Conservation (phyloP, 2,329 filamentous ascomycete genomes). For the Dactylellina haptotyla region DNA sequence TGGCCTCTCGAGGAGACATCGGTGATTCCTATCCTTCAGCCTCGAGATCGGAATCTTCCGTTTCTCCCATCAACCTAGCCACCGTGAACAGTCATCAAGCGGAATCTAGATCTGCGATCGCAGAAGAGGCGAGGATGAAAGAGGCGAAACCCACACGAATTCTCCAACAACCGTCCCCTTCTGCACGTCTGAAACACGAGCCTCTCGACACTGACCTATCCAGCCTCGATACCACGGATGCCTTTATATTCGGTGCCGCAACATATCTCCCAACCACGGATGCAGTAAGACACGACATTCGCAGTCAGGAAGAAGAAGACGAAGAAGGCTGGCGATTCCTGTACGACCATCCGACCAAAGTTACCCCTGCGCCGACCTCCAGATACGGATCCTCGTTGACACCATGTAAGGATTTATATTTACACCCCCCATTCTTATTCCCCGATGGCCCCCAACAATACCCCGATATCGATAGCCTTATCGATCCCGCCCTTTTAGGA, state of each 20-base stretch:
- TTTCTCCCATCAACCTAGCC: too few relatives aligned
- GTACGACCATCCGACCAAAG: too few relatives aligned
- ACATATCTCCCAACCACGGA: neutral
- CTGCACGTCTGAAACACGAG: neutral
- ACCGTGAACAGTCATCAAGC: too few relatives aligned
- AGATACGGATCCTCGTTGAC: too few relatives aligned
- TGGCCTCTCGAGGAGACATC: too few relatives aligned
- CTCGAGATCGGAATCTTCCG: too few relatives aligned
- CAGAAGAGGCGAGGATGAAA: neutral
- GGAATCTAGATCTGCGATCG: too few relatives aligned
- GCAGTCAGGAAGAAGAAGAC: neutral
- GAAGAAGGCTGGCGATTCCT: too few relatives aligned
- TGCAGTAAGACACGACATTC: neutral
- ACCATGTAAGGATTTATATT: too few relatives aligned
- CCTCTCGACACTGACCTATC: constrained; percentile 9
- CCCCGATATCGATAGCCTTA: neutral
- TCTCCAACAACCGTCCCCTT: neutral
- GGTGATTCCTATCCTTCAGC: neutral
- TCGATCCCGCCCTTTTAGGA: neutral
- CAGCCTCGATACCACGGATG: constrained; percentile 7
- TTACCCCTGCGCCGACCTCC: too few relatives aligned
- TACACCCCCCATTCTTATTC: neutral
- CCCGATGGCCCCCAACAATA: neutral
- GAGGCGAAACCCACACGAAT: neutral
- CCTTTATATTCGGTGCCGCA: constrained; percentile 2